These are phyloP conservation scores for Trametes coccinea DNA, from an alignment of 768 basidiomycete species.

Conservation along the genomic window DNA sequence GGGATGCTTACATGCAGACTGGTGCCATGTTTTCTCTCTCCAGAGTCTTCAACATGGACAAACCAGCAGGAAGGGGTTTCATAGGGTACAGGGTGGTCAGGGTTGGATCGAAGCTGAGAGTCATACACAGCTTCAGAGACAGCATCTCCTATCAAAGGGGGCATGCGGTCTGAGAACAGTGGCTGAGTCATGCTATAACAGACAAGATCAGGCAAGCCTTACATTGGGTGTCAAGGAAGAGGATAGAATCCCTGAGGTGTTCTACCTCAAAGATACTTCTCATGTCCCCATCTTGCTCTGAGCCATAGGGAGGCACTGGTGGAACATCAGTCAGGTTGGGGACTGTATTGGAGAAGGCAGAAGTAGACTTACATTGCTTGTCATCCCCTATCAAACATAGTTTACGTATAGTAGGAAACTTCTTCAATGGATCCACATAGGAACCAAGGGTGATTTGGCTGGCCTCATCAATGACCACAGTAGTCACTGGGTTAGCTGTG, in stretches of 20 bases:
- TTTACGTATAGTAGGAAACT: slow-evolving; percentile 31
- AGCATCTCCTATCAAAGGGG: slow-evolving; percentile 71
- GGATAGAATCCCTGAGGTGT: slow-evolving; percentile 49
- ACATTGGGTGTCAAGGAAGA: slow-evolving; percentile 80
- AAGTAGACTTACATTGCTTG: slow-evolving; percentile 39
- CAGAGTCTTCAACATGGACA: slow-evolving; percentile 50
- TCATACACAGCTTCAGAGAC: slow-evolving; percentile 72
- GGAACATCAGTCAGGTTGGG: not conserved
- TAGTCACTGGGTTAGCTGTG: slow-evolving; percentile 30
- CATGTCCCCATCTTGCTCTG: slow-evolving; percentile 63
- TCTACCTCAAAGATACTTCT: slow-evolving; percentile 78
- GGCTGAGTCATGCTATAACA: slow-evolving; percentile 9
- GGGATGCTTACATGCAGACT: slow-evolving; percentile 40
- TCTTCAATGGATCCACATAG: slow-evolving; percentile 33
- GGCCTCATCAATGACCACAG: slow-evolving; percentile 39
- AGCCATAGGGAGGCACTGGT: slow-evolving; percentile 78
- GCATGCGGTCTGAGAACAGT: slow-evolving; percentile 70
- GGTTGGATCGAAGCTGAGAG: slow-evolving; percentile 53
- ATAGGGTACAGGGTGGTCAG: slow-evolving; percentile 49
- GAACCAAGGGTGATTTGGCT: slow-evolving; percentile 32
- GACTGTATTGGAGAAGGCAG: not conserved
- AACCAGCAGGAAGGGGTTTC: slow-evolving; percentile 57
- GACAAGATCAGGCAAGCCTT: slow-evolving; percentile 27
- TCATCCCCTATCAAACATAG: slow-evolving; percentile 45
- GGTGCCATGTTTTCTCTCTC: slow-evolving; percentile 37